Conservation (phyloP, 345 rosid species). For the Aegle marmelos region DNA sequence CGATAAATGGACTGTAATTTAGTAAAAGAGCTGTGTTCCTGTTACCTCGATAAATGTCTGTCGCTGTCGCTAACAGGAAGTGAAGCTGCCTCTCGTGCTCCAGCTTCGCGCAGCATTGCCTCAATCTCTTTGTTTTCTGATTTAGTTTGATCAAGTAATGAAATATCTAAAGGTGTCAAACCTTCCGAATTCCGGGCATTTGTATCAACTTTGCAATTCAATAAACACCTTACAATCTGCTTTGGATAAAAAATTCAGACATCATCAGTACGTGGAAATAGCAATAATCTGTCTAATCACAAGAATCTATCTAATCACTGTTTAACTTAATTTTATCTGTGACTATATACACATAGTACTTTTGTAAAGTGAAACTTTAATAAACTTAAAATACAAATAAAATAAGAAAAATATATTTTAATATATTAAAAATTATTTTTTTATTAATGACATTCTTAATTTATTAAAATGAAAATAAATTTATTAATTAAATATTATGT, state of each 20-base stretch:
- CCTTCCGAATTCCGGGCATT: neutral
- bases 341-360: too few relatives aligned
- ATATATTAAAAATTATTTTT: fast-evolving
- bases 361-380: too few relatives aligned
- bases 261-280: too few relatives aligned
- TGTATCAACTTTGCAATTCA: neutral
- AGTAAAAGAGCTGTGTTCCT: neutral
- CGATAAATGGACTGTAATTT: too few relatives aligned
- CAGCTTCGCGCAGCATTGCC: neutral
- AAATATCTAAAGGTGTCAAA: neutral
- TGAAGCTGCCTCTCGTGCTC: neutral
- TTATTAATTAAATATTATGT: too few relatives aligned
- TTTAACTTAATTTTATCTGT: too few relatives aligned
- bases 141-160: neutral
- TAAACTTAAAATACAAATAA: too few relatives aligned
- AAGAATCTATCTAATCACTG: too few relatives aligned
- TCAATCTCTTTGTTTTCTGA: neutral
- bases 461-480: too few relatives aligned
- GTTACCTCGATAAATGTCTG: neutral
- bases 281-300: too few relatives aligned
- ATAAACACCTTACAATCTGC: neutral
- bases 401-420: too few relatives aligned
- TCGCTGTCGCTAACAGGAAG: neutral
- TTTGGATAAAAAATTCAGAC: neutral
- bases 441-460: too few relatives aligned